Evolutionary conservation across 129 eudicot species (phyloP).

Genomic region (Scalesia atractyloides): DNA sequence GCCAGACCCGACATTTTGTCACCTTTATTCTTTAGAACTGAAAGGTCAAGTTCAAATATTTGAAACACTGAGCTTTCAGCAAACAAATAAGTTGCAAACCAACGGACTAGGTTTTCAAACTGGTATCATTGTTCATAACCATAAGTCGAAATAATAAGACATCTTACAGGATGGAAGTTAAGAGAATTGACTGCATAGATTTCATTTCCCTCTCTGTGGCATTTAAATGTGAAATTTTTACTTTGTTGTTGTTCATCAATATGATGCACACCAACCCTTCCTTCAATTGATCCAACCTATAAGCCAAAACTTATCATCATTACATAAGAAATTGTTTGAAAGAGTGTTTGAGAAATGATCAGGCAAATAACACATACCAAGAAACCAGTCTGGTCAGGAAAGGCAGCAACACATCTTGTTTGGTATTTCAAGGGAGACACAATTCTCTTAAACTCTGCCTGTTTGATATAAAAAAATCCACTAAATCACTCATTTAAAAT

Average conservation of each 20-base stretch:
- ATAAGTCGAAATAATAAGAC: conserved; percentile 2
- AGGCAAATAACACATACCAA: conserved; percentile 48
- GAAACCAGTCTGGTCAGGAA: conserved; percentile 96
- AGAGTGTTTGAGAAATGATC: not conserved
- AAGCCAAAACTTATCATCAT: conserved; percentile 20
- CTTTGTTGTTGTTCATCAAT: conserved; percentile 78
- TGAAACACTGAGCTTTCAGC: conserved; percentile 13
- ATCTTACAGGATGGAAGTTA: conserved; percentile 93
- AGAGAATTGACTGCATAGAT: conserved; percentile 88
- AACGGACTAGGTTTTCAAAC: conserved; percentile 8
- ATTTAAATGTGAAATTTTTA: conserved; percentile 92
- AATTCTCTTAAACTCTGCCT: conserved; percentile 86
- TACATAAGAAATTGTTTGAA: not conserved
- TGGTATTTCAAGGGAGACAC: conserved; percentile 86
- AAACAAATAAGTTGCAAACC: conserved; percentile 20
- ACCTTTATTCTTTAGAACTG: not conserved
- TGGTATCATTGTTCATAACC: not conserved
- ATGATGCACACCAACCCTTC: conserved; percentile 97
- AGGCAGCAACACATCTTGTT: conserved; percentile 95
- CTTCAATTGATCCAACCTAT: conserved; percentile 97
- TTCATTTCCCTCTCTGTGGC: conserved; percentile 87
- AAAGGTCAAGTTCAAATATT: conserved; percentile 14
- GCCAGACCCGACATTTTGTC: not conserved
- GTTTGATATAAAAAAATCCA: conserved; percentile 23
- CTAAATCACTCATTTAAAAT: conserved; percentile 7